Evolutionary conservation across 2,329 filamentous ascomycete species (phyloP).

Genomic region (Corinectria fuckeliana): DNA sequence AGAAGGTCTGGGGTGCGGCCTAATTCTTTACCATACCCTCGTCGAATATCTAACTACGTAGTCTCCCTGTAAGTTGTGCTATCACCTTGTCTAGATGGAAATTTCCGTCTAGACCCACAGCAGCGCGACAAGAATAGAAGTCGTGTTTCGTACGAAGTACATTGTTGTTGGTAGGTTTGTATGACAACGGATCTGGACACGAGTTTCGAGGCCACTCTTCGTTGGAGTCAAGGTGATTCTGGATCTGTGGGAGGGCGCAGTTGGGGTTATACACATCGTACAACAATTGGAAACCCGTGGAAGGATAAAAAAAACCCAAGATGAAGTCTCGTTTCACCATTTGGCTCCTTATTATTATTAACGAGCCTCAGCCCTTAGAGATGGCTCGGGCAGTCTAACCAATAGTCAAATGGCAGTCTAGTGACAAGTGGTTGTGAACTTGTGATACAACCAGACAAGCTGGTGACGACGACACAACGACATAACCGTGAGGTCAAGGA

Average conservation of each 20-base stretch:
- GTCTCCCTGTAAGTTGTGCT: background rate
- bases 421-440: background rate
- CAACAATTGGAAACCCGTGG: background rate
- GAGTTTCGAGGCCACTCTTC: background rate
- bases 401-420: no score
- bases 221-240: background rate
- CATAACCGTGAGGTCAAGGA: background rate
- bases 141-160: constrained; percentile 5
- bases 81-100: constrained; percentile 1
- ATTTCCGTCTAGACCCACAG: background rate
- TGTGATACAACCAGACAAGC: background rate
- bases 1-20: no score
- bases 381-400: no score
- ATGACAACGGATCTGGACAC: background rate
- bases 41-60: background rate
- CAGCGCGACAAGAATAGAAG: constrained; percentile 3
- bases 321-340: background rate
- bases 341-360: background rate
- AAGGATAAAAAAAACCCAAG: no score
- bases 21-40: no score
- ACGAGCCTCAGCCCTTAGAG: background rate
- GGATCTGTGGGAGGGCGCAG: background rate
- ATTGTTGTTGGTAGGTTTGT: background rate
- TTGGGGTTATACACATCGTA: background rate
- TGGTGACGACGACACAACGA: background rate